phyloP scores from a whole-genome alignment of 1,284 basidiomycete species.

The Cutaneotrichosporon spelunceum region DNA sequence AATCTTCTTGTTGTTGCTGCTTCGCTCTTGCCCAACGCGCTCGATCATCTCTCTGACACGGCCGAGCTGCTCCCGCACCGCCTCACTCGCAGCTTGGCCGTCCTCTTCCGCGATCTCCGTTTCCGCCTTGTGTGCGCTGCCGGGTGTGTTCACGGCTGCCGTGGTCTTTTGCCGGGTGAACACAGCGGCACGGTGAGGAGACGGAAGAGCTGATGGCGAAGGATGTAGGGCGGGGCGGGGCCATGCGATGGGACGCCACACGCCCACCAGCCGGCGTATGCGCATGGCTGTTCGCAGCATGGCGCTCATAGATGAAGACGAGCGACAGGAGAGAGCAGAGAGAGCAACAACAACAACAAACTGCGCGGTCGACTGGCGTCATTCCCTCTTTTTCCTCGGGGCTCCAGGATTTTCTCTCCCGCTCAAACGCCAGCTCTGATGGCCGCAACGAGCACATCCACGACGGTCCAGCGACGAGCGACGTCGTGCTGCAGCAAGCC shows the following conservation, averaged over 20 bases:
- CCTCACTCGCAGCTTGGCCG: neutral
- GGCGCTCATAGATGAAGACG: neutral
- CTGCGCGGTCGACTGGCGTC: too few relatives aligned
- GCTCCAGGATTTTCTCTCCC: neutral
- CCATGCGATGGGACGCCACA: neutral
- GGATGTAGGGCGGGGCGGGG: too few relatives aligned
- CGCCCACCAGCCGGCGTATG: neutral
- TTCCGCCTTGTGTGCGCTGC: neutral
- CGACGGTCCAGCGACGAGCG: too few relatives aligned
- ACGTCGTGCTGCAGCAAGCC: too few relatives aligned
- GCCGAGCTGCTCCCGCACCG: conserved; percentile 16
- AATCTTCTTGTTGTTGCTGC: conserved; percentile 26
- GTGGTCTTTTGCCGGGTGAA: neutral
- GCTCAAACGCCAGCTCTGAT: neutral
- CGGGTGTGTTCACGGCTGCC: neutral
- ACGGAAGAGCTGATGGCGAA: neutral
- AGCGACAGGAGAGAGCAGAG: neutral
- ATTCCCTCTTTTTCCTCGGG: neutral
- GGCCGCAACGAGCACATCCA: neutral
- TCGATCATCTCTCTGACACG: conserved; percentile 29
- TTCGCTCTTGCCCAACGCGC: conserved; percentile 30
- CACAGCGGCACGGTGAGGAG: neutral
- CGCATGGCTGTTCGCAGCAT: neutral
- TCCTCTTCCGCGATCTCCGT: neutral
- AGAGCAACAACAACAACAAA: neutral